These are phyloP conservation scores for Pelargonium nanum DNA, from an alignment of 345 rosid species.

Conservation along the genomic window DNA sequence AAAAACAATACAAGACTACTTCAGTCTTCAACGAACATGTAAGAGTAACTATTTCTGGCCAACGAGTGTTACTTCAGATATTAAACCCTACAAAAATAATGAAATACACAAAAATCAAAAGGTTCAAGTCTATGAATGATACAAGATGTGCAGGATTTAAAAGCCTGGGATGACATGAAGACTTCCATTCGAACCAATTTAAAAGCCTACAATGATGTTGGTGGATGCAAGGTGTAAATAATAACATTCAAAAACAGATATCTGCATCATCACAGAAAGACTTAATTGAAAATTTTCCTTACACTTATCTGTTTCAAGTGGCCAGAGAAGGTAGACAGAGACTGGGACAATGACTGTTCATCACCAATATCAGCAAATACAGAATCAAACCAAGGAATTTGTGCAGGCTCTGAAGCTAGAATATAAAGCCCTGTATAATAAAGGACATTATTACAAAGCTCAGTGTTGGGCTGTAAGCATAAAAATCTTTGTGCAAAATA, in stretches of 20 bases:
- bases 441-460: slow-evolving; percentile 7
- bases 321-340: slow-evolving; percentile 90
- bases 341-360: slow-evolving; percentile 85
- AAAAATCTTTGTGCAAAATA: background rate
- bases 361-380: slow-evolving; percentile 94
- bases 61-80: background rate
- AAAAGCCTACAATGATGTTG: background rate
- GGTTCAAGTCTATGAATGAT: background rate
- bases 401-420: slow-evolving; percentile 72
- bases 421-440: slow-evolving; percentile 65
- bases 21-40: background rate
- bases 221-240: background rate
- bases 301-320: slow-evolving; percentile 87
- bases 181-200: background rate
- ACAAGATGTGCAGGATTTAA: background rate
- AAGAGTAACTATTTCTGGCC: background rate
- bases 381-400: slow-evolving; percentile 86
- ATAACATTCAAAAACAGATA: background rate
- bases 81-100: background rate
- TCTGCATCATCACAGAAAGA: slow-evolving; percentile 2
- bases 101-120: slow-evolving; percentile 2
- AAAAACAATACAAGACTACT: too few species aligned
- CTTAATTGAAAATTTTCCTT: slow-evolving; percentile 21
- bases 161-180: background rate
- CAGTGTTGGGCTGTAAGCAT: background rate